phyloP scores from a whole-genome alignment of 108 stramenopile species.

The Nitzschia sp. region DNA sequence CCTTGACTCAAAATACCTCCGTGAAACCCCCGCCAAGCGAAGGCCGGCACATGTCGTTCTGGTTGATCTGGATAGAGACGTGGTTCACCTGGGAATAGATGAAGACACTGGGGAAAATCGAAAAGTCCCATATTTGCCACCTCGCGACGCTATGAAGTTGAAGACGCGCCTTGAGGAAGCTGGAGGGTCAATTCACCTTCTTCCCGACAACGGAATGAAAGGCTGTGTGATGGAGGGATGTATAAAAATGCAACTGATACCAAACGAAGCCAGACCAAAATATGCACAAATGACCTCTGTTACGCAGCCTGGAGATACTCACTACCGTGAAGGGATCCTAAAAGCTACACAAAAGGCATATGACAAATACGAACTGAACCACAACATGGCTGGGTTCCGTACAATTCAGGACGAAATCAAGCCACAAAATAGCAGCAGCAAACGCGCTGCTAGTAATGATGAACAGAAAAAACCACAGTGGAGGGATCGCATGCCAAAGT shows the following conservation, averaged over 20 bases:
- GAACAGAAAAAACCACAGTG: constrained; percentile 14
- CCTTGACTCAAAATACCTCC: constrained; percentile 59
- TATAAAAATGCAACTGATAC: constrained; percentile 24
- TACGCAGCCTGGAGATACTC: constrained; percentile 8
- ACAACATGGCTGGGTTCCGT: neutral
- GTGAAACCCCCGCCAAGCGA: constrained; percentile 22
- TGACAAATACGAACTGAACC: constrained; percentile 13
- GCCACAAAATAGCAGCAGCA: neutral
- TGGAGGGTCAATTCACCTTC: constrained; percentile 49
- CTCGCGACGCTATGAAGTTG: constrained; percentile 64
- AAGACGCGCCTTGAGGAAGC: constrained; percentile 48
- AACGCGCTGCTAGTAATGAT: neutral
- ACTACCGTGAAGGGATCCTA: constrained; percentile 21
- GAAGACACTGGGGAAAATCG: constrained; percentile 38
- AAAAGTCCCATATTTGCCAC: constrained; percentile 56
- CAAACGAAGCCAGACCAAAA: constrained; percentile 31
- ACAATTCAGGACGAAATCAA: constrained; percentile 15
- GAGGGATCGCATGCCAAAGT: constrained; percentile 9
- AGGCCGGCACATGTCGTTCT: constrained; percentile 68
- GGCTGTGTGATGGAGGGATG: constrained; percentile 48
- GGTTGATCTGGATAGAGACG: constrained; percentile 80
- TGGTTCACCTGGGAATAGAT: constrained; percentile 64
- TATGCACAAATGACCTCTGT: constrained; percentile 47
- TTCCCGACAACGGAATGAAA: constrained; percentile 38
- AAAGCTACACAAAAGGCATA: constrained; percentile 25